These are phyloP conservation scores for Carex sylvatica DNA, from an alignment of 202 grass and related monocot genomes.

Conservation along the genomic window DNA sequence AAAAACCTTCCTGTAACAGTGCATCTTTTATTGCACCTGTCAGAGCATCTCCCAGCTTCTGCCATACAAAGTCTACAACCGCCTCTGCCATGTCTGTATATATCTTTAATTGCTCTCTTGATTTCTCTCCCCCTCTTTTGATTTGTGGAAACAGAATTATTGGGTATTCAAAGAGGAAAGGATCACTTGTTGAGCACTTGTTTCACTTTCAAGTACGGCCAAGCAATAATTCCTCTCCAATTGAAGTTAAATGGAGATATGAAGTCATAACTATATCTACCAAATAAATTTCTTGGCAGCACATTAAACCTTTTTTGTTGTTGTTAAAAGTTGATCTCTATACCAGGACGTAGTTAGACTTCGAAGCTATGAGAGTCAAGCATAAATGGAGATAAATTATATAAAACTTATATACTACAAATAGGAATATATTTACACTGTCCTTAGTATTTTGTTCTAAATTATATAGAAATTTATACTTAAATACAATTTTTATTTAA, in stretches of 20 bases:
- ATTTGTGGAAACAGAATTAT: neutral
- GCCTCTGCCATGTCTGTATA: constrained; percentile 1
- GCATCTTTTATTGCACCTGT: neutral
- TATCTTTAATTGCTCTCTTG: too few relatives aligned
- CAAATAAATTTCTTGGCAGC: neutral
- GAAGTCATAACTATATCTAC: too few relatives aligned
- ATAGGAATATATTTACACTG: too few relatives aligned
- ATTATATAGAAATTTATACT: too few relatives aligned
- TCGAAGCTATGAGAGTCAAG: too few relatives aligned
- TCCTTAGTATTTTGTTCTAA: too few relatives aligned
- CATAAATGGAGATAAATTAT: too few relatives aligned
- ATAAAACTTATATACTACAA: too few relatives aligned
- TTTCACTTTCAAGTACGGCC: neutral
- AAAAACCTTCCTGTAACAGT: neutral
- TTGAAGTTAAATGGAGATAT: neutral
- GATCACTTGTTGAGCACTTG: too few relatives aligned
- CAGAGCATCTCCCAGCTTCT: constrained; percentile 18
- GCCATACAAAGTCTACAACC: constrained; percentile 15
- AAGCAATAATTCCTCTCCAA: neutral
- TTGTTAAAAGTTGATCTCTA: neutral
- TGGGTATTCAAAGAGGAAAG: neutral
- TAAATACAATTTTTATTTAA: too few relatives aligned
- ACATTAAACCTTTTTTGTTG: neutral
- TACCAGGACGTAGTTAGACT: too few relatives aligned
- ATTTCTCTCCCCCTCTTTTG: neutral